Conservation (phyloP, 2,329 filamentous ascomycete species). For the Cytospora mali region DNA sequence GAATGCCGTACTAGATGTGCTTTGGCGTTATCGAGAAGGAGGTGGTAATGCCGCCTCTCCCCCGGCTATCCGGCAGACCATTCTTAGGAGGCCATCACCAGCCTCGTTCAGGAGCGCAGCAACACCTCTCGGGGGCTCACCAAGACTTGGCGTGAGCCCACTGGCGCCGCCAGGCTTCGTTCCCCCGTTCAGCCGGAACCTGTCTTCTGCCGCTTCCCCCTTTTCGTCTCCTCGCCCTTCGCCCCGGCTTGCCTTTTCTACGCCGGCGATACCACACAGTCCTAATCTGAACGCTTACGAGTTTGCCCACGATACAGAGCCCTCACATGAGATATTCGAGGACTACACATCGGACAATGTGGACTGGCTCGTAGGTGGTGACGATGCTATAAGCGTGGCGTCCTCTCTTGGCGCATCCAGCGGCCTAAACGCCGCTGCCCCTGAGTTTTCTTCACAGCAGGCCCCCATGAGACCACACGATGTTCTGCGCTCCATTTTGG, state of each 20-base stretch:
- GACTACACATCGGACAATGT: constrained; percentile 93
- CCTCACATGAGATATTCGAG: constrained; percentile 82
- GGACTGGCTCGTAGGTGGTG: constrained; percentile 95
- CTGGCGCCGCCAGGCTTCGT: constrained; percentile 82
- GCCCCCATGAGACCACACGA: constrained; percentile 97
- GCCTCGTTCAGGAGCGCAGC: constrained; percentile 87
- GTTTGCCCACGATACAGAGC: constrained; percentile 80
- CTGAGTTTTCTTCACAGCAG: constrained; percentile 74
- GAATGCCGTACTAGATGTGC: constrained; percentile 84
- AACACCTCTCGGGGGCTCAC: constrained; percentile 82
- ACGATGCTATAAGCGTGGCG: constrained; percentile 77
- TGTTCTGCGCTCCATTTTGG: constrained; percentile 92
- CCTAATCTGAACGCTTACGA: constrained; percentile 94
- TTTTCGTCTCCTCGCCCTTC: constrained; percentile 94
- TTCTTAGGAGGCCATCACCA: constrained; percentile 87
- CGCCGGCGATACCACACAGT: constrained; percentile 89
- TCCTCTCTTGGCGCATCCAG: constrained; percentile 72
- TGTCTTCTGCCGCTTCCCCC: constrained; percentile 79
- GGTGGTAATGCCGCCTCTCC: constrained; percentile 71
- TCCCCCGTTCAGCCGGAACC: constrained; percentile 76
- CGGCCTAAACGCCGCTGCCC: constrained; percentile 75
- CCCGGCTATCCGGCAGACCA: constrained; percentile 82
- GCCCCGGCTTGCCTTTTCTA: constrained; percentile 85
- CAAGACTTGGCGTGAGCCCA: constrained; percentile 79
- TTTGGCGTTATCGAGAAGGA: constrained; percentile 80